Conservation (phyloP, 805 yeast genomes). For the Zygotorulaspora chibaensis region DNA sequence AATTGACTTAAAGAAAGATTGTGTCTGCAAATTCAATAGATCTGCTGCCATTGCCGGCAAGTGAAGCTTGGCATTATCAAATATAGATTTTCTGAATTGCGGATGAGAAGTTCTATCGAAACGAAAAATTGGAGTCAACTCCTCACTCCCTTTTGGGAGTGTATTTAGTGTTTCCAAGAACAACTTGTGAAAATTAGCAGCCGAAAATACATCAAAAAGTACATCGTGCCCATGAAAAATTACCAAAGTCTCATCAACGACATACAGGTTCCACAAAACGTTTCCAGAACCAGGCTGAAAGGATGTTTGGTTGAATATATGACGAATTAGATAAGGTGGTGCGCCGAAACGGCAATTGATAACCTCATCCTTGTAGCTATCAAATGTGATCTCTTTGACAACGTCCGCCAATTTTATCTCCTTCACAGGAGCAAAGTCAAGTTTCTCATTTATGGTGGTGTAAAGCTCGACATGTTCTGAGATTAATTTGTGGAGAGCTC, state of each 20-base stretch:
- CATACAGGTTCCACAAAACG: constrained; percentile 29
- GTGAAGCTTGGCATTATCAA: constrained; percentile 24
- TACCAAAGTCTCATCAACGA: constrained; percentile 26
- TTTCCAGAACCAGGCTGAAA: constrained; percentile 21
- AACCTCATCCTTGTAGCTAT: constrained; percentile 23
- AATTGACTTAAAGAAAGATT: constrained; percentile 27
- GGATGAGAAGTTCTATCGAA: constrained; percentile 1
- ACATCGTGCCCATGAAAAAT: constrained; percentile 33
- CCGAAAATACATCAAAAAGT: constrained; percentile 31
- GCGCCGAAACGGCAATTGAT: constrained; percentile 28
- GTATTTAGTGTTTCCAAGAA: constrained; percentile 20
- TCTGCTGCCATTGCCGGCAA: constrained; percentile 26
- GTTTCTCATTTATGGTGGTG: constrained; percentile 23
- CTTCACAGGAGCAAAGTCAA: constrained; percentile 22
- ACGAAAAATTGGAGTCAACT: constrained; percentile 5
- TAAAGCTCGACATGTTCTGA: constrained; percentile 23
- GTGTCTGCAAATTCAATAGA: constrained; percentile 26
- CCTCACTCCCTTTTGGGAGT: constrained; percentile 3
- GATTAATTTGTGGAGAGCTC: constrained; percentile 23
- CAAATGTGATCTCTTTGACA: constrained; percentile 24
- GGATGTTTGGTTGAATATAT: constrained; percentile 24
- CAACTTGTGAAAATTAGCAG: constrained; percentile 28
- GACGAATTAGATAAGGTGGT: constrained; percentile 29
- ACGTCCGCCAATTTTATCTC: constrained; percentile 22
- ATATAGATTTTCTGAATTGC: constrained; percentile 26